phyloP scores from a whole-genome alignment of 352 stramenopile species.

The Globisporangium viniferum region DNA sequence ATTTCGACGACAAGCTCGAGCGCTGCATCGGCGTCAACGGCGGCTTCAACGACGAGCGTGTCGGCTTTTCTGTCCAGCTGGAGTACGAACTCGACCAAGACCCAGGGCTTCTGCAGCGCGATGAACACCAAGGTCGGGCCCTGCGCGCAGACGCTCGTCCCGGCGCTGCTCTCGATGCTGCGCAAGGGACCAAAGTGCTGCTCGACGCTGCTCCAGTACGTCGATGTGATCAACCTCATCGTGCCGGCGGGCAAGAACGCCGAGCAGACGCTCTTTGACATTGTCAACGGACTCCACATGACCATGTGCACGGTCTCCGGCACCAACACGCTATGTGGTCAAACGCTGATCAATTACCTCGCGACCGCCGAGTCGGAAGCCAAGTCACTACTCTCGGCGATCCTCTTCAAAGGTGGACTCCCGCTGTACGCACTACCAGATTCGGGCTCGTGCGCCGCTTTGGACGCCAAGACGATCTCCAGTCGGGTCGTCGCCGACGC shows the following conservation, averaged over 20 bases:
- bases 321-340: conserved; percentile 33
- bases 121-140: conserved; percentile 53
- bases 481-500: conserved; percentile 33
- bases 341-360: conserved; percentile 41
- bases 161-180: conserved; percentile 35
- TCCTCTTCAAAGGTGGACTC: conserved; percentile 42
- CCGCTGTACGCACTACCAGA: conserved; percentile 50
- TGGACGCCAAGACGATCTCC: conserved; percentile 34
- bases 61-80: conserved; percentile 31
- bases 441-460: conserved; percentile 31
- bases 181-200: conserved; percentile 52
- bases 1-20: conserved; percentile 21
- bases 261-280: conserved; percentile 33
- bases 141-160: conserved; percentile 43
- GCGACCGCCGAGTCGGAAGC: conserved; percentile 26
- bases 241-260: conserved; percentile 42
- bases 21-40: conserved; percentile 9
- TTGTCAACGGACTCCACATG: conserved; percentile 55
- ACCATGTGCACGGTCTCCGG: conserved; percentile 42
- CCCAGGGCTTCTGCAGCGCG: conserved; percentile 45
- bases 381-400: conserved; percentile 35
- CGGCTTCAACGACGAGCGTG: conserved; percentile 17
- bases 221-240: conserved; percentile 46
- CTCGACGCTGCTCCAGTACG: conserved; percentile 36
- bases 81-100: conserved; percentile 36